Conservation (phyloP, 169 alveolate species). For the Theileria parva region DNA sequence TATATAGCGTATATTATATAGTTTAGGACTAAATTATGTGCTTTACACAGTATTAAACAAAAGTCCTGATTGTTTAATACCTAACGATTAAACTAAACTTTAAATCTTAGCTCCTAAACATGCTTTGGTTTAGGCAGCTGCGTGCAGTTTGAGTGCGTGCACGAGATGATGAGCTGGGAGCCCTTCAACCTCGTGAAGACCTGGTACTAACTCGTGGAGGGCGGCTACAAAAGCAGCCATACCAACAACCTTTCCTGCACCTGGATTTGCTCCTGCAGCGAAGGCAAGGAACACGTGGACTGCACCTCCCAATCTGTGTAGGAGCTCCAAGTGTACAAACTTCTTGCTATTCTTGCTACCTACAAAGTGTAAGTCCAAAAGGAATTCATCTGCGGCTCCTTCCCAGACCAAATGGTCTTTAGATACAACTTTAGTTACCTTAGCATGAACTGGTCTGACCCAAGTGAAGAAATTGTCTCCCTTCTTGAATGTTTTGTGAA, state of each 20-base stretch:
- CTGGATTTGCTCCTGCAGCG: too few species aligned
- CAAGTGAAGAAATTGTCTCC: slow-evolving; percentile 1
- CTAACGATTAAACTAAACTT: too few species aligned
- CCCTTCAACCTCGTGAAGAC: not conserved
- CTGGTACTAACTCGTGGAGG: not conserved
- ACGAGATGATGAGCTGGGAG: not conserved
- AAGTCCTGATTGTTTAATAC: not conserved
- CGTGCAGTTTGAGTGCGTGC: not conserved
- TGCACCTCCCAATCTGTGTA: not conserved
- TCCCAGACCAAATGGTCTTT: not conserved
- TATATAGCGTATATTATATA: not conserved
- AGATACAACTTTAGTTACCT: not conserved
- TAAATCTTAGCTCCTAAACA: not conserved
- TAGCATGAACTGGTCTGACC: not conserved
- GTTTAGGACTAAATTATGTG: not conserved
- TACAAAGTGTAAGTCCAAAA: not conserved
- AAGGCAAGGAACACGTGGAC: not conserved
- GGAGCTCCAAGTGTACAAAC: not conserved
- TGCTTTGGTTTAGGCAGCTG: not conserved
- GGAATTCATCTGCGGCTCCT: not conserved
- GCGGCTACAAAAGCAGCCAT: not conserved
- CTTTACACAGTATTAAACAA: not conserved
- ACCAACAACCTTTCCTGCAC: not conserved
- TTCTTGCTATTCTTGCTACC: not conserved
- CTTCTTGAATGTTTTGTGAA: not conserved